These are phyloP conservation scores for Suhomyces anneliseae DNA, from an alignment of 1,139 yeast genomes.

Conservation along the genomic window DNA sequence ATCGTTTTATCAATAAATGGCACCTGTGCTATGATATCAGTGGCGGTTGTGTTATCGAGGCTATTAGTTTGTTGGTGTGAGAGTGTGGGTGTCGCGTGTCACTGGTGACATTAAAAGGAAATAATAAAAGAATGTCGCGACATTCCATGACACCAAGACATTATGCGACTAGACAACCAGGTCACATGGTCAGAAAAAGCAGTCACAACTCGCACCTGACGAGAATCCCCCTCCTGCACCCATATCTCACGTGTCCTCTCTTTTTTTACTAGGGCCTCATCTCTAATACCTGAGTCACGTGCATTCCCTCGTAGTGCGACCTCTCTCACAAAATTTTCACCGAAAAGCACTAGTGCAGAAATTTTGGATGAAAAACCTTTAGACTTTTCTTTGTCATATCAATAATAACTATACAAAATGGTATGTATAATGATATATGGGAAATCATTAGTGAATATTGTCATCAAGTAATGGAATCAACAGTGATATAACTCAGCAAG, in stretches of 20 bases:
- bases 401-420: constrained; percentile 36
- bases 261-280: not conserved
- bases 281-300: not conserved
- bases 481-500: too few species aligned
- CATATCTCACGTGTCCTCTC: not conserved
- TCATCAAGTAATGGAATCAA: too few species aligned
- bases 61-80: constrained; percentile 6
- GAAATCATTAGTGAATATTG: too few species aligned
- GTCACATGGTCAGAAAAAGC: constrained; percentile 4
- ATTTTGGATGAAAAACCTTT: constrained; percentile 9
- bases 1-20: not conserved
- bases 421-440: constrained; percentile 26
- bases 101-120: not conserved
- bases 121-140: not conserved
- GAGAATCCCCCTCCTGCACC: constrained; percentile 1
- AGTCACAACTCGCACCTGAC: constrained; percentile 10
- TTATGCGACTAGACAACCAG: not conserved
- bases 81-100: constrained; percentile 5
- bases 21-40: not conserved
- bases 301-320: constrained; percentile 1
- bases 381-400: constrained; percentile 19
- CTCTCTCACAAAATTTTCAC: constrained; percentile 11
- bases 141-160: not conserved
- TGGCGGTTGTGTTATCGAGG: not conserved
- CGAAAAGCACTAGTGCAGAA: constrained; percentile 5